Percentiles rank a stretch among this genome's conserved stretches.
These are phyloP conservation scores for Linnemannia exigua DNA, from an alignment of 192 early-diverging fungal species.

Conservation along the genomic window DNA sequence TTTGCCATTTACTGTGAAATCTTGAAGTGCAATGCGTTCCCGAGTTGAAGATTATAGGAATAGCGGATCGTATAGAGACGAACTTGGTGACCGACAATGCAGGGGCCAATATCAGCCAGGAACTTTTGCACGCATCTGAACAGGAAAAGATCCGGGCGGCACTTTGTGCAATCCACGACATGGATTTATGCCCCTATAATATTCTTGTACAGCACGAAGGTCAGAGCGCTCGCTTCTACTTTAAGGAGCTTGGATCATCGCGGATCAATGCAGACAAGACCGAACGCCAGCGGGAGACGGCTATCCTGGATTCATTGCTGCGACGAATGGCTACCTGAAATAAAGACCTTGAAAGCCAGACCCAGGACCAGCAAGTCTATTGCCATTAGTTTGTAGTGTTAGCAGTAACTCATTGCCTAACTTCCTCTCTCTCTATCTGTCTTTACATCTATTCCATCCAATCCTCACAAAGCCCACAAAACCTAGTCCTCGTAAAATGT, in stretches of 20 bases:
- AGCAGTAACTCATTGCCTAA: no score
- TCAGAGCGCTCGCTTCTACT: background rate
- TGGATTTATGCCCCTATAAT: conserved; percentile 34
- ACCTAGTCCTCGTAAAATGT: no score
- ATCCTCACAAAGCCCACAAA: no score
- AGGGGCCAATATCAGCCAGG: conserved; percentile 5
- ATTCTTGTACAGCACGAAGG: conserved; percentile 35
- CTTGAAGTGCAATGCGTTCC: conserved; percentile 25
- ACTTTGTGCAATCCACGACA: conserved; percentile 30
- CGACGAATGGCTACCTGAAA: no score
- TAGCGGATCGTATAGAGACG: conserved; percentile 24
- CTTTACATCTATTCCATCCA: no score
- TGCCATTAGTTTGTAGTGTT: no score
- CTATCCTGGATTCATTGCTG: no score
- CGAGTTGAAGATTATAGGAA: background rate
- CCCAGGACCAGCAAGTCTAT: no score
- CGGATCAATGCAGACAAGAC: background rate
- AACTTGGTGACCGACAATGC: conserved; percentile 23
- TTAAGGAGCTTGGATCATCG: conserved; percentile 26
- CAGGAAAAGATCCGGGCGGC: conserved; percentile 11
- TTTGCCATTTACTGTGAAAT: conserved; percentile 18
- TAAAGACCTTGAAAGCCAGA: no score
- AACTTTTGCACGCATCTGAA: conserved; percentile 3
- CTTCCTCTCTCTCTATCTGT: no score
- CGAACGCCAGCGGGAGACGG: background rate